Conservation (phyloP, 306 rosid genomes). For the Malus sieversii region DNA sequence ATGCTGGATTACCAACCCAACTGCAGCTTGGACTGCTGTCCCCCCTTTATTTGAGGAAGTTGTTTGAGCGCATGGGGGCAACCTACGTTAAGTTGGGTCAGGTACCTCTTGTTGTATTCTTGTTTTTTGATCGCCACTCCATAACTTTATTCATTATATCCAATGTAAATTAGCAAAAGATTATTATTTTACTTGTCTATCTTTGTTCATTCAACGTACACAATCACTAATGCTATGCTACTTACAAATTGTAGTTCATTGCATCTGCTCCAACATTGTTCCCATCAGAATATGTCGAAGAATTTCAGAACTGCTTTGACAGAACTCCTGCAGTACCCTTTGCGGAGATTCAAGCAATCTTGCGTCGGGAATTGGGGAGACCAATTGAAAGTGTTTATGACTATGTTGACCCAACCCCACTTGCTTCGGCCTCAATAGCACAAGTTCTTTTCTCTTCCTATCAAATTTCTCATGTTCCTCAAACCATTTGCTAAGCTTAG, state of each 20-base stretch:
- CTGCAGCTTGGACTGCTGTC: conserved; percentile 76
- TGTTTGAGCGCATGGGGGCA: conserved; percentile 95
- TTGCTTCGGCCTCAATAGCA: conserved; percentile 97
- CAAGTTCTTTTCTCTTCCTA: conserved; percentile 43
- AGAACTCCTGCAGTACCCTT: conserved; percentile 83
- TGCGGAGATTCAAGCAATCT: conserved; percentile 58
- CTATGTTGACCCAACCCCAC: conserved; percentile 72
- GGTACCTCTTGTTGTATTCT: conserved; percentile 35
- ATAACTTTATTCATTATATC: not conserved
- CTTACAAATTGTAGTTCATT: conserved; percentile 53
- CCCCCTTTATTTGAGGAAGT: conserved; percentile 71
- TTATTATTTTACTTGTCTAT: not conserved
- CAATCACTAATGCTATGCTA: conserved; percentile 24
- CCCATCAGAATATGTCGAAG: conserved; percentile 90
- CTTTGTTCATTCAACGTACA: conserved; percentile 3
- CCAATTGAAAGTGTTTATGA: conserved; percentile 82
- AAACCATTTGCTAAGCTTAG: not conserved
- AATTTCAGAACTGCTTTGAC: conserved; percentile 93
- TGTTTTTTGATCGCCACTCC: conserved; percentile 1
- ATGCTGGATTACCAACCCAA: conserved; percentile 56
- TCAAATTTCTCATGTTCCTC: not conserved
- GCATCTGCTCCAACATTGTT: conserved; percentile 93
- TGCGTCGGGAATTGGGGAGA: conserved; percentile 68
- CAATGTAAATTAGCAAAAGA: not conserved
- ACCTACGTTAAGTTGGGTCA: conserved; percentile 92